These are phyloP conservation scores for Suillus variegatus DNA, from an alignment of 768 basidiomycete species.

Conservation along the genomic window DNA sequence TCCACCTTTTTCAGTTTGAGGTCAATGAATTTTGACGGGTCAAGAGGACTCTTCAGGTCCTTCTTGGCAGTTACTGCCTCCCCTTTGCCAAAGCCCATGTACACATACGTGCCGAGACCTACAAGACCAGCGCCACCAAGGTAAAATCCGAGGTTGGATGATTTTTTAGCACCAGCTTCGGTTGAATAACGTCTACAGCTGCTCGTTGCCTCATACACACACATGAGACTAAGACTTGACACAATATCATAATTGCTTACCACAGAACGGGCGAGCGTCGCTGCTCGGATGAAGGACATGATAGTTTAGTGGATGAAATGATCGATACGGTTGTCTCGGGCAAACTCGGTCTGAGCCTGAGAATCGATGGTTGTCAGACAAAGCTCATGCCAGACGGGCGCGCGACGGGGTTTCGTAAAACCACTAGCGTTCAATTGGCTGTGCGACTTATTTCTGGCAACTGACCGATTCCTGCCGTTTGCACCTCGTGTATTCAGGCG, in stretches of 20 bases:
- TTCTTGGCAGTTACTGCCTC: slow-evolving; percentile 40
- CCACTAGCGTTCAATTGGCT: neutral
- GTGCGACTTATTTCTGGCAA: slow-evolving; percentile 4
- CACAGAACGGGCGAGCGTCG: slow-evolving; percentile 43
- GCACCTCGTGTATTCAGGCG: neutral
- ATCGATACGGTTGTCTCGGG: neutral
- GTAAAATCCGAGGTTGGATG: slow-evolving; percentile 49
- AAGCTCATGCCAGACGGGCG: no score
- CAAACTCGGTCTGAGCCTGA: slow-evolving; percentile 16
- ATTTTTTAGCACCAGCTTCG: slow-evolving; percentile 42
- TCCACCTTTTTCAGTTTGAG: slow-evolving; percentile 80
- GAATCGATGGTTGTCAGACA: slow-evolving; percentile 1
- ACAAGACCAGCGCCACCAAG: slow-evolving; percentile 50
- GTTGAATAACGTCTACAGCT: slow-evolving; percentile 49
- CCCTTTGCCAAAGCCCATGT: slow-evolving; percentile 41
- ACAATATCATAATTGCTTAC: slow-evolving; percentile 24
- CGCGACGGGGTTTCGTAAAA: neutral
- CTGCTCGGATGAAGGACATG: slow-evolving; percentile 45
- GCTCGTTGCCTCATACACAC: slow-evolving; percentile 30
- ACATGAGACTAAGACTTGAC: neutral
- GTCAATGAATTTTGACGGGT: slow-evolving; percentile 73
- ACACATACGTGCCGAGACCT: slow-evolving; percentile 49
- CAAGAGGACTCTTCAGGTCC: slow-evolving; percentile 64
- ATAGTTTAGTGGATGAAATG: slow-evolving; percentile 22
- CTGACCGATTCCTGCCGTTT: neutral